Conservation (phyloP, 257 asterid species). For the Solanum corneliomulleri region DNA sequence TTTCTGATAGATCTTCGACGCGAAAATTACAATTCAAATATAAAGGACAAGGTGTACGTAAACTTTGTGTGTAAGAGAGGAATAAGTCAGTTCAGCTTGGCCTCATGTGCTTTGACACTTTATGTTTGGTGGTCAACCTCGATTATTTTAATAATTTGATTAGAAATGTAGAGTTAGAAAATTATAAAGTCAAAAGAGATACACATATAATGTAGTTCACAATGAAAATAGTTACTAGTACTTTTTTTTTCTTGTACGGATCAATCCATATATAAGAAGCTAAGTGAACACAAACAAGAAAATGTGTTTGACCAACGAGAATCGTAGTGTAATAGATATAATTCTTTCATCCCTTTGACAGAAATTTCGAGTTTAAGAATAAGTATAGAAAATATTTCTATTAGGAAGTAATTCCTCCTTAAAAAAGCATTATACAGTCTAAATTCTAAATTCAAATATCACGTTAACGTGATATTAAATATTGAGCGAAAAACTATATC, state of each 20-base stretch:
- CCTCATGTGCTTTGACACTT: neutral
- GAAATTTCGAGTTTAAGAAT: rapidly evolving
- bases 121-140: neutral
- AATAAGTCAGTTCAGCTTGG: neutral
- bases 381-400: neutral
- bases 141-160: neutral
- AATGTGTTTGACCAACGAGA: neutral
- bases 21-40: neutral
- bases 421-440: rapidly evolving
- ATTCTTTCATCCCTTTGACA: neutral
- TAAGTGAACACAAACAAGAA: neutral
- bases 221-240: neutral
- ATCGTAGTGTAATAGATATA: neutral
- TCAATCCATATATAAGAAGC: neutral
- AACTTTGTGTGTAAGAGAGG: neutral
- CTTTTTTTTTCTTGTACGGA: neutral
- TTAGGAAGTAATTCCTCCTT: neutral
- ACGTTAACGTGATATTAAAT: neutral
- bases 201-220: neutral
- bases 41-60: neutral
- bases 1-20: neutral
- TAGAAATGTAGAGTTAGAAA: neutral
- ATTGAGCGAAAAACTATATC: neutral
- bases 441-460: too few species aligned
- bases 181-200: neutral